Evolutionary conservation across 441 rosid genomes (phyloP).

Genomic region (Hypseocharis bilobata): DNA sequence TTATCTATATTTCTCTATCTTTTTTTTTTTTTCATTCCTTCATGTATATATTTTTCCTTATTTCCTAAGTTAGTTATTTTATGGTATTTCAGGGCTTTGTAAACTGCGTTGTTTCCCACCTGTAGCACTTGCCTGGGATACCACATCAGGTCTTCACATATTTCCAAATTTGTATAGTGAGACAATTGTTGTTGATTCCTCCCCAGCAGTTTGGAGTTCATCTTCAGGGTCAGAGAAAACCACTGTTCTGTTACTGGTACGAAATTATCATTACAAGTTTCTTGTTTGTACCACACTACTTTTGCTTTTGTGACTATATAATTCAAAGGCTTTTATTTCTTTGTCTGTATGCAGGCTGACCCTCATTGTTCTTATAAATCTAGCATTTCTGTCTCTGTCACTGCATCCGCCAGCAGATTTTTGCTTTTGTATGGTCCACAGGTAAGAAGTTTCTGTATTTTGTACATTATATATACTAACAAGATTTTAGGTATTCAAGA

Average conservation of each 20-base stretch:
- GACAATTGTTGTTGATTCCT: conserved; percentile 64
- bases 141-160: conserved; percentile 64
- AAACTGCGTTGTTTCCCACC: conserved; percentile 96
- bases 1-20: not conserved
- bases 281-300: conserved; percentile 8
- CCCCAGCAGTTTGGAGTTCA: conserved; percentile 70
- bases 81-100: conserved; percentile 62
- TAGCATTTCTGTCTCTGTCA: conserved; percentile 48
- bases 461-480: not conserved
- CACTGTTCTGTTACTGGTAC: conserved; percentile 63
- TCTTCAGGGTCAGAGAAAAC: conserved; percentile 57
- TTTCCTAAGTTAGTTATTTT: conserved; percentile 19
- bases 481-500: not conserved
- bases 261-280: conserved; percentile 14
- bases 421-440: conserved; percentile 61
- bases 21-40: conserved; percentile 10
- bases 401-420: conserved; percentile 70
- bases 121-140: conserved; percentile 92
- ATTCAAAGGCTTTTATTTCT: conserved; percentile 15
- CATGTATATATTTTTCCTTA: conserved; percentile 4
- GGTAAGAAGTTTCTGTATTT: conserved; percentile 32
- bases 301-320: conserved; percentile 7
- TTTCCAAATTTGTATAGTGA: conserved; percentile 60
- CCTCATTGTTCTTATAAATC: conserved; percentile 86
- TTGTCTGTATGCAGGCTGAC: conserved; percentile 58